Conservation (phyloP, 2,329 filamentous ascomycete genomes). For the Fusarium scirpi region DNA sequence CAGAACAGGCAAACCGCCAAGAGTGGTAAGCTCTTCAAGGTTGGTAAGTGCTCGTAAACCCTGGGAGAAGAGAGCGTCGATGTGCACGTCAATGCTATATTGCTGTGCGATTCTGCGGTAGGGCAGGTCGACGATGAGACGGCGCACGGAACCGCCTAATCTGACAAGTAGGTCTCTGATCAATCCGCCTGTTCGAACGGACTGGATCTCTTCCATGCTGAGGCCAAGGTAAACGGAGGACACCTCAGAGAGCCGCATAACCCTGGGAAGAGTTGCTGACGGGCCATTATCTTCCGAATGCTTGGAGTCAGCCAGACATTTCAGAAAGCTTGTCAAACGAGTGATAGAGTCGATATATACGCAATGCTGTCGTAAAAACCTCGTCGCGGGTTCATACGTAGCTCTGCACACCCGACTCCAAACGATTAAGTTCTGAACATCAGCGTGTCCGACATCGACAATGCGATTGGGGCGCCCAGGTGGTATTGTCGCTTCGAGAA, state of each 20-base stretch:
- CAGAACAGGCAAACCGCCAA: constrained; percentile 18
- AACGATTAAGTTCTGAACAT: constrained; percentile 23
- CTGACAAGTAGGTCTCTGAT: constrained; percentile 15
- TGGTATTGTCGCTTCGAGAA: constrained; percentile 21
- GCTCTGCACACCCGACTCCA: constrained; percentile 33
- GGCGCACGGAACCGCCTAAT: constrained; percentile 20
- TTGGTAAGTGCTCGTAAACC: constrained; percentile 17
- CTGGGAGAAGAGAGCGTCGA: background rate
- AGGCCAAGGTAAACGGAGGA: constrained; percentile 32
- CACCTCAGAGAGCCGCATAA: background rate
- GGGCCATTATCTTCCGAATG: background rate
- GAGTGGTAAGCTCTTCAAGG: constrained; percentile 29
- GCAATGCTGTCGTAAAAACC: constrained; percentile 28
- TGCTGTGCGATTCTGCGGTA: constrained; percentile 17
- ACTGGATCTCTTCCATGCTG: background rate
- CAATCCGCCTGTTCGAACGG: background rate
- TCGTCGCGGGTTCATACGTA: constrained; percentile 13
- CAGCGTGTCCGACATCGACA: constrained; percentile 4
- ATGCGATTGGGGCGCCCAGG: constrained; percentile 16
- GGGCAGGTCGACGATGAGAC: constrained; percentile 29
- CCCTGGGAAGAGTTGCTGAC: constrained; percentile 3
- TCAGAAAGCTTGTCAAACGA: constrained; percentile 12
- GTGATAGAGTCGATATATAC: constrained; percentile 9
- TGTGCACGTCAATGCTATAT: constrained; percentile 3
- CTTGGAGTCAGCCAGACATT: constrained; percentile 1